A percentile compares a stretch with the other conserved stretches of the same genome.
Evolutionary conservation across 805 yeast species (phyloP).

Genomic region (Jamesozyma gamospora): DNA sequence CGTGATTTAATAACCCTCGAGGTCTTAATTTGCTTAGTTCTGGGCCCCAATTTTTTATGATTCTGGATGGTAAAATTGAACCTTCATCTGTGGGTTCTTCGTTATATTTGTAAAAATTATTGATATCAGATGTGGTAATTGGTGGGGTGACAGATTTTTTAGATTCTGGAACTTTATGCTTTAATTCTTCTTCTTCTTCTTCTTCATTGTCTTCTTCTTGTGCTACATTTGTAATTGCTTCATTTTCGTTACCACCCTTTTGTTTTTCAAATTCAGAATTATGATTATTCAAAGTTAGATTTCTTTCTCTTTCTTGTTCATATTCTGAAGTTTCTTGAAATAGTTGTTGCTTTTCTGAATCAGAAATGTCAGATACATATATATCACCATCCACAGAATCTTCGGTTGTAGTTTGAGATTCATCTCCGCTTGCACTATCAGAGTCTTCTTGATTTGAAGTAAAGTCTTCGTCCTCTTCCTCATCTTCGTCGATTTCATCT

Average conservation of each 20-base stretch:
- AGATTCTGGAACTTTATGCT: constrained; percentile 17
- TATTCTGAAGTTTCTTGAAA: constrained; percentile 17
- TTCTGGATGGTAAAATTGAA: constrained; percentile 45
- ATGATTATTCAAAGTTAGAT: neutral
- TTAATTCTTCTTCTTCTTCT: constrained; percentile 24
- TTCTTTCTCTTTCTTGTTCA: constrained; percentile 9
- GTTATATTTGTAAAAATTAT: constrained; percentile 46
- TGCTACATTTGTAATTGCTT: too few species aligned
- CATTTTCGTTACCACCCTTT: too few species aligned
- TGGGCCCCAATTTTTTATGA: constrained; percentile 63
- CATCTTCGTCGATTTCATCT: neutral
- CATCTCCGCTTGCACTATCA: neutral
- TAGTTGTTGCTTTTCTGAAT: constrained; percentile 23
- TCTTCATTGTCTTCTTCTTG: constrained; percentile 18
- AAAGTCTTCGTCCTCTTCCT: neutral
- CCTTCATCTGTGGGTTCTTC: constrained; percentile 56
- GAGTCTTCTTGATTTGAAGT: neutral
- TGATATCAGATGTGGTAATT: constrained; percentile 3
- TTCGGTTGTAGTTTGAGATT: constrained; percentile 1
- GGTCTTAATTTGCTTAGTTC: constrained; percentile 38
- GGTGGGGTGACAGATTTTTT: constrained; percentile 9
- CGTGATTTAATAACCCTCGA: constrained; percentile 75
- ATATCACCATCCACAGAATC: constrained; percentile 29
- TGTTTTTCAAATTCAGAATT: neutral
- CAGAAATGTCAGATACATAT: constrained; percentile 25